Conservation (phyloP, 345 rosid genomes). For the Pseudoturritis turrita region DNA sequence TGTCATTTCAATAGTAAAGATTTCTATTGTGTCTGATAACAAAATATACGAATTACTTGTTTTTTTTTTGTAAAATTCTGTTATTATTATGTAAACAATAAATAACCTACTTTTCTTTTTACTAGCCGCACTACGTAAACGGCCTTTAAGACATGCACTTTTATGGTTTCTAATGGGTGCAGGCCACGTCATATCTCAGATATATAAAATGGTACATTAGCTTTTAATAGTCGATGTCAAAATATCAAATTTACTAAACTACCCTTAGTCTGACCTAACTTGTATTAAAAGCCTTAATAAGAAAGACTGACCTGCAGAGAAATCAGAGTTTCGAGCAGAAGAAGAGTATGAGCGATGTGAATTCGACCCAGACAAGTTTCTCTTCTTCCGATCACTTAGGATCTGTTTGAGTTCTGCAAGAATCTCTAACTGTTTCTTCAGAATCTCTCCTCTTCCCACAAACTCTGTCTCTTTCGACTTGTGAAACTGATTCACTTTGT, state of each 20-base stretch:
- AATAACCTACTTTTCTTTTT: slow-evolving; percentile 19
- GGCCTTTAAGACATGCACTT: slow-evolving; percentile 19
- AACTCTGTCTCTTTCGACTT: slow-evolving; percentile 69
- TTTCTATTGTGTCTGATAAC: neutral
- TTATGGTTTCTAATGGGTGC: slow-evolving; percentile 26
- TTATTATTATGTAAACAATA: neutral
- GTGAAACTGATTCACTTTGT: slow-evolving; percentile 87
- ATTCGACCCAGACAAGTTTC: slow-evolving; percentile 27
- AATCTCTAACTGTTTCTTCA: slow-evolving; percentile 66
- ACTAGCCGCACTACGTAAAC: slow-evolving; percentile 29
- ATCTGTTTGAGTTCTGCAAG: slow-evolving; percentile 59
- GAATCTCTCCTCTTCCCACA: slow-evolving; percentile 68
- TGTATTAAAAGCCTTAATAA: neutral
- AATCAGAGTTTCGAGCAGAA: slow-evolving; percentile 50
- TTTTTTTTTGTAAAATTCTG: neutral
- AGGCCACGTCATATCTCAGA: slow-evolving; percentile 27
- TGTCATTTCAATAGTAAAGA: neutral
- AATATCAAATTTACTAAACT: neutral
- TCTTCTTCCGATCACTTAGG: slow-evolving; percentile 47
- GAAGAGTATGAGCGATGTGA: slow-evolving; percentile 43
- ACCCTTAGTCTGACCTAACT: slow-evolving; percentile 26
- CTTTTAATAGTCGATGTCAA: slow-evolving; percentile 27
- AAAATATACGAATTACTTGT: neutral
- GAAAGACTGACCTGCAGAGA: slow-evolving; percentile 48
- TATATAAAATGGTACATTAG: slow-evolving; percentile 1